These are phyloP conservation scores for Thielaviopsis musarum DNA, from an alignment of 2,329 filamentous ascomycete species.

Conservation along the genomic window DNA sequence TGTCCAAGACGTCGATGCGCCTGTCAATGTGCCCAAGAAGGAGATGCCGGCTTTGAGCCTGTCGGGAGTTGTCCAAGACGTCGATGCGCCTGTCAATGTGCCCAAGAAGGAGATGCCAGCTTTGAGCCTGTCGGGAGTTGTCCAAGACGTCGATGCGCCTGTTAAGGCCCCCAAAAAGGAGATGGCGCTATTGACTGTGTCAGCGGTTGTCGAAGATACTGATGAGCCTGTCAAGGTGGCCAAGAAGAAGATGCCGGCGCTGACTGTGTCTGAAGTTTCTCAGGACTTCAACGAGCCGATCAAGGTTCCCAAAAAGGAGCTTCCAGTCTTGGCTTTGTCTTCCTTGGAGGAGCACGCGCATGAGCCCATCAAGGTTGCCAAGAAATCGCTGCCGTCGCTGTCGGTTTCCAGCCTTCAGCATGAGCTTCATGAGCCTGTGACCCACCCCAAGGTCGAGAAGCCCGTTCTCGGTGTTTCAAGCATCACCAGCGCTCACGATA, in stretches of 20 bases:
- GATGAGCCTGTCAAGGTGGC: no score
- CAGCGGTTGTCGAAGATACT: not conserved
- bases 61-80: not conserved
- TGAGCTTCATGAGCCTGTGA: conserved; percentile 11
- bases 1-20: not conserved
- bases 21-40: not conserved
- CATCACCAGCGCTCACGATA: conserved; percentile 19
- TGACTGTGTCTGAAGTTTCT: not conserved
- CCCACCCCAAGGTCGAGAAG: conserved; percentile 16
- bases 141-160: not conserved
- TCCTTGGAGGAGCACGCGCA: not conserved
- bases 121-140: not conserved
- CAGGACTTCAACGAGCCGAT: not conserved
- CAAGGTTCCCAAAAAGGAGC: not conserved
- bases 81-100: not conserved
- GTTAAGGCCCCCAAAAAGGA: not conserved
- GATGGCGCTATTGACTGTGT: not conserved
- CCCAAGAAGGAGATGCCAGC: not conserved
- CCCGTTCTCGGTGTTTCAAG: conserved; percentile 17
- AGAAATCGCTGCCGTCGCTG: not conserved
- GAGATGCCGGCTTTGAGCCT: not conserved
- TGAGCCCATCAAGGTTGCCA: not conserved
- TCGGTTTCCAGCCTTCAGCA: not conserved
- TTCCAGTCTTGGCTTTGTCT: not conserved
- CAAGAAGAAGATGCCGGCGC: not conserved